A percentile compares a stretch with the other conserved stretches of the same genome.
Evolutionary conservation across 1,284 basidiomycete species (phyloP).

Genomic region (Pyrrhoderma noxium): DNA sequence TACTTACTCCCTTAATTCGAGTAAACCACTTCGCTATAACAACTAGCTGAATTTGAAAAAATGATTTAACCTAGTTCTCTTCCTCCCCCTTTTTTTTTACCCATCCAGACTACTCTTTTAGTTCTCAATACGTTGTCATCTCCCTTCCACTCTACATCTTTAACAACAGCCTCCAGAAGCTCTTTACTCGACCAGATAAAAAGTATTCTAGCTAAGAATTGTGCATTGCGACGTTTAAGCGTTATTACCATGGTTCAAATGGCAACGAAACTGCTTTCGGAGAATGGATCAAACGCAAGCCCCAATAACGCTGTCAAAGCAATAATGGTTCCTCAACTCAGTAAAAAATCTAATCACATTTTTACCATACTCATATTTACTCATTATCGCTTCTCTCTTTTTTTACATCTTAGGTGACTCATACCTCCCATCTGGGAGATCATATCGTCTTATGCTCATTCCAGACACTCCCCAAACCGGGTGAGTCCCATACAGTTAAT

Average conservation of each 20-base stretch:
- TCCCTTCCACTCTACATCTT: conserved; percentile 43
- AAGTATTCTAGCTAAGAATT: conserved; percentile 42
- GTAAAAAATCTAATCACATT: conserved; percentile 32
- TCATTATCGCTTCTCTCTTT: no score
- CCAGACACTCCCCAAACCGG: conserved; percentile 31
- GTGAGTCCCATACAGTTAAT: conserved; percentile 23
- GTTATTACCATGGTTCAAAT: conserved; percentile 65
- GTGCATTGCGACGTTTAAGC: conserved; percentile 42
- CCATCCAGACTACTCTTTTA: conserved; percentile 45
- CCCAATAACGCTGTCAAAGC: conserved; percentile 57
- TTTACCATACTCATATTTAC: not conserved
- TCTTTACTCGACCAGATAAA: conserved; percentile 46
- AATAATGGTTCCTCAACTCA: conserved; percentile 56
- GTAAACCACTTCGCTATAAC: no score
- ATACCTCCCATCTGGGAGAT: conserved; percentile 29
- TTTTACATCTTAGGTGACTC: conserved; percentile 24
- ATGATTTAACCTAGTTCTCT: no score
- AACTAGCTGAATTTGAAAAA: no score
- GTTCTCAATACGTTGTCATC: conserved; percentile 61
- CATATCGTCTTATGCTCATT: conserved; percentile 32
- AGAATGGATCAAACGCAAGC: conserved; percentile 52
- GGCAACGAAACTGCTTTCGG: conserved; percentile 54
- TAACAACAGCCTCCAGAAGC: conserved; percentile 33
- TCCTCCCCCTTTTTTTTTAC: conserved; percentile 12
- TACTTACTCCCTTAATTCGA: no score